Evolutionary conservation across 352 stramenopile species (phyloP).

Genomic region (Plasmopara halstedii): DNA sequence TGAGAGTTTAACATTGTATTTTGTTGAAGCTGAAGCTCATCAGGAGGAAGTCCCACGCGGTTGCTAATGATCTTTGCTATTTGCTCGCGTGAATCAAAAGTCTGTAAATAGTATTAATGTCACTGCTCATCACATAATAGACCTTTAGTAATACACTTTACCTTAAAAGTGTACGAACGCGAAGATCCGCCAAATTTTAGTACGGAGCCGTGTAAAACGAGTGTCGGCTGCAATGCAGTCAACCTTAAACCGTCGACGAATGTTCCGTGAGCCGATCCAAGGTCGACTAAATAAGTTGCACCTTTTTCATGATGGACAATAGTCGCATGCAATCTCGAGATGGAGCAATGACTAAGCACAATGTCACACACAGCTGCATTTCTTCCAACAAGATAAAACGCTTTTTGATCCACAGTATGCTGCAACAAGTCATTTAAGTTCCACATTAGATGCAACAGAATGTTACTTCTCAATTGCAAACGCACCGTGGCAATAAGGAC

Average conservation of each 20-base stretch:
- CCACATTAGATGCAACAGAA: neutral
- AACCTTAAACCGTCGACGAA: constrained; percentile 62
- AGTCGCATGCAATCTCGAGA: constrained; percentile 66
- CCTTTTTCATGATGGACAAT: constrained; percentile 74
- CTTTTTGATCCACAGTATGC: constrained; percentile 74
- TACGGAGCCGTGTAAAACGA: constrained; percentile 51
- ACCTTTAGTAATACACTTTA: too few species aligned
- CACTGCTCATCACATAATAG: too few species aligned
- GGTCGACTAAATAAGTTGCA: constrained; percentile 64
- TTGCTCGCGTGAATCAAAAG: constrained; percentile 68
- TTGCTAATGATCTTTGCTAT: constrained; percentile 54
- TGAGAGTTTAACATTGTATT: constrained; percentile 80
- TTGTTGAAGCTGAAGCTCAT: constrained; percentile 58
- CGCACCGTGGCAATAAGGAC: constrained; percentile 68
- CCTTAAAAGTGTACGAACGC: constrained; percentile 75
- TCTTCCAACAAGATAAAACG: constrained; percentile 66
- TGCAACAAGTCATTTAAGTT: constrained; percentile 15
- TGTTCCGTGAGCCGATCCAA: constrained; percentile 72
- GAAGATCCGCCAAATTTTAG: constrained; percentile 76
- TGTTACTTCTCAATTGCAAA: neutral
- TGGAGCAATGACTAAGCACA: constrained; percentile 76
- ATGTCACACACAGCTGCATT: constrained; percentile 73
- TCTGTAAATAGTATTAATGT: constrained; percentile 18
- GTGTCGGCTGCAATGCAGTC: constrained; percentile 54
- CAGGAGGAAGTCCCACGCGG: constrained; percentile 40